Base-by-base conservation (phyloP, 2,329 filamentous ascomycete species). In the Thermothelomyces thermophilus region DNA sequence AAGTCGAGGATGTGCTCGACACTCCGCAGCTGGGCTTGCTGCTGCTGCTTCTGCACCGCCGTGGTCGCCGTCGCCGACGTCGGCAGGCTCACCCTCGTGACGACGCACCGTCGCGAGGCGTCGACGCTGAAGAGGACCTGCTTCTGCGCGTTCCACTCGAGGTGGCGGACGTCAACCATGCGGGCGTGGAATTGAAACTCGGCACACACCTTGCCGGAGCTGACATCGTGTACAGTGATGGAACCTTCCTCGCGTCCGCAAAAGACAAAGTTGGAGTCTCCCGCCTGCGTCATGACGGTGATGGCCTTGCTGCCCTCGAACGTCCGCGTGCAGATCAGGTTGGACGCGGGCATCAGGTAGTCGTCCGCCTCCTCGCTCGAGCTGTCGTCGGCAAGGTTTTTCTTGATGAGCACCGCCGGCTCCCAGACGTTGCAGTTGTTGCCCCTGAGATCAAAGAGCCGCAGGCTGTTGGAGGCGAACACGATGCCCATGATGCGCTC, bases 401-500 rank as follows among this genome's bases (percentile, higher is more conserved):
- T 56, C 41, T 46, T 58, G 46, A 57, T 51, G 5, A 59, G 50
- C 14, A 45, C 46, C 24, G 53, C 31, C 17, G 53, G 55, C 42
- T 60, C 56, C 58, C 56, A 60, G 5, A 58, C 52, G 35, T 57
- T 60, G 44, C 56, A 59, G 5, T 41, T 51, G 13, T 50, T 50
- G 9, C 56, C 55, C 8, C 58, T 41, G 22, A 57, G 30, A 20
- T 60, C 56, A 28, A 58, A 59, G 31, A 59, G 49, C 6, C 56
- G 48, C n/a, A 57, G 41, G 17, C 35, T 53, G 43, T 50, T 55
- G 30, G 56, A 51, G 10, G 58, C 51, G 20, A 58, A 60, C 10
- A 59, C 53, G 20, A 60, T 53, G 20, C 51, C 55, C 54, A 56
- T 54, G 41, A 56, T 54, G 31, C 51, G 49, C 17, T 56, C 54